These are phyloP conservation scores for Venturiaceae sp. DNA, from an alignment of 2,329 filamentous ascomycete genomes.

Conservation along the genomic window DNA sequence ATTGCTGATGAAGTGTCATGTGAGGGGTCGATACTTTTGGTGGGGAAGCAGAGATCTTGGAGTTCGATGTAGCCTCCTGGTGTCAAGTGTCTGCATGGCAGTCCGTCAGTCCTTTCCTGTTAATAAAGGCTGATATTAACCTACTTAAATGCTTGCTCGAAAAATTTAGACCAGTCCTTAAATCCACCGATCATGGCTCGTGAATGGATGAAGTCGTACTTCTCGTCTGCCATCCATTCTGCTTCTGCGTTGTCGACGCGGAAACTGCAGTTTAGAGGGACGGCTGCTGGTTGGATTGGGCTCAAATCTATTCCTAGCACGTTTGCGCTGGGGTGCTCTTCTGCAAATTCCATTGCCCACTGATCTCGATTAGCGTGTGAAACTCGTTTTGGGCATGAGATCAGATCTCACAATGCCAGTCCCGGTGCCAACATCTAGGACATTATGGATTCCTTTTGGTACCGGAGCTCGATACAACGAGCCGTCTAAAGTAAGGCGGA, in stretches of 20 bases:
- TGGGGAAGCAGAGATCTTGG: no score
- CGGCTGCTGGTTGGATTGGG: conserved; percentile 5
- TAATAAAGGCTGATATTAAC: no score
- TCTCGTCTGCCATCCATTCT: conserved; percentile 12
- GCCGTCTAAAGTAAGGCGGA: background rate
- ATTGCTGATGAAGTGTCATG: no score
- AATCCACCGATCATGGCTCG: conserved; percentile 7
- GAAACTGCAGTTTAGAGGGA: conserved; percentile 15
- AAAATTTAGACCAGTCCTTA: conserved; percentile 4
- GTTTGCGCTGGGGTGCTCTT: background rate
- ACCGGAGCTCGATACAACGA: background rate
- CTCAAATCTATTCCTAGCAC: conserved; percentile 7
- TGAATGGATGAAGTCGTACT: conserved; percentile 15
- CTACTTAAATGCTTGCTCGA: conserved; percentile 6
- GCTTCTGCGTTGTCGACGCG: conserved; percentile 15
- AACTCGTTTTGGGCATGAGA: background rate
- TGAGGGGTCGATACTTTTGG: no score
- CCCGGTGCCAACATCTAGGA: conserved; percentile 7
- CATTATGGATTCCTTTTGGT: conserved; percentile 5
- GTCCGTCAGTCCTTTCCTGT: no score
- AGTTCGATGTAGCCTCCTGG: no score
- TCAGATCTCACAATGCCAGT: background rate
- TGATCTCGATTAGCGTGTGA: background rate
- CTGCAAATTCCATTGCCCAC: conserved; percentile 5
- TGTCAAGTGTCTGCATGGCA: no score